These are phyloP conservation scores for Candida nonsorbophila DNA, from an alignment of 805 yeast species.

Conservation along the genomic window DNA sequence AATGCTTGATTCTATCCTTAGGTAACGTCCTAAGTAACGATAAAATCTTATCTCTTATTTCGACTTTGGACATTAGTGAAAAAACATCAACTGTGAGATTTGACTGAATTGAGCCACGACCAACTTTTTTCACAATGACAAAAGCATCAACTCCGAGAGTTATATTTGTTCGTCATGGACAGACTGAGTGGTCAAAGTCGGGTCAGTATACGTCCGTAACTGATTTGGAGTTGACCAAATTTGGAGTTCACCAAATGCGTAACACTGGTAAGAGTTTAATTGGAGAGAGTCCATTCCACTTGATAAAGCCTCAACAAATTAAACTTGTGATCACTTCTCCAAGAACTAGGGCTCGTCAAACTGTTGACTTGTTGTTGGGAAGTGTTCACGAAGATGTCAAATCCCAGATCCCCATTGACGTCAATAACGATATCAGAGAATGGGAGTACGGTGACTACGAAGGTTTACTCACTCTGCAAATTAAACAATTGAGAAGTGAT, in stretches of 20 bases:
- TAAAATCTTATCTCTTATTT: conserved; percentile 54
- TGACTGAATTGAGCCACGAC: too few relatives aligned
- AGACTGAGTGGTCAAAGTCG: conserved; percentile 92
- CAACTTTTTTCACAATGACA: conserved; percentile 2
- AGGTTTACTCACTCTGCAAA: conserved; percentile 68
- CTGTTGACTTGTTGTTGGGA: conserved; percentile 60
- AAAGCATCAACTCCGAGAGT: conserved; percentile 55
- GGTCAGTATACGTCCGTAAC: conserved; percentile 91
- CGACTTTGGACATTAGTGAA: conserved; percentile 33
- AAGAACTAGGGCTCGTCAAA: conserved; percentile 69
- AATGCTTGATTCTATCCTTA: conserved; percentile 60
- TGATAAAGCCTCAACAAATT: conserved; percentile 60
- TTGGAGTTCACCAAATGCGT: conserved; percentile 72
- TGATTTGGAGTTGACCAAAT: conserved; percentile 70
- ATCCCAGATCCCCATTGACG: conserved; percentile 37
- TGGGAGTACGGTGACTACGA: conserved; percentile 98
- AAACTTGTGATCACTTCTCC: conserved; percentile 76
- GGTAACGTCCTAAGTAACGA: conserved; percentile 59
- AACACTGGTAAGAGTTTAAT: conserved; percentile 70
- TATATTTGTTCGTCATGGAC: conserved; percentile 76
- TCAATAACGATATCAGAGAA: conserved; percentile 73
- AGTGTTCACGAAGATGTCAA: conserved; percentile 39
- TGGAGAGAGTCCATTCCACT: conserved; percentile 43
- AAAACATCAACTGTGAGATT: too few relatives aligned
- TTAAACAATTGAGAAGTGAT: conserved; percentile 49